Conservation (phyloP, 2,329 filamentous ascomycete species). For the Diaporthe sp. region DNA sequence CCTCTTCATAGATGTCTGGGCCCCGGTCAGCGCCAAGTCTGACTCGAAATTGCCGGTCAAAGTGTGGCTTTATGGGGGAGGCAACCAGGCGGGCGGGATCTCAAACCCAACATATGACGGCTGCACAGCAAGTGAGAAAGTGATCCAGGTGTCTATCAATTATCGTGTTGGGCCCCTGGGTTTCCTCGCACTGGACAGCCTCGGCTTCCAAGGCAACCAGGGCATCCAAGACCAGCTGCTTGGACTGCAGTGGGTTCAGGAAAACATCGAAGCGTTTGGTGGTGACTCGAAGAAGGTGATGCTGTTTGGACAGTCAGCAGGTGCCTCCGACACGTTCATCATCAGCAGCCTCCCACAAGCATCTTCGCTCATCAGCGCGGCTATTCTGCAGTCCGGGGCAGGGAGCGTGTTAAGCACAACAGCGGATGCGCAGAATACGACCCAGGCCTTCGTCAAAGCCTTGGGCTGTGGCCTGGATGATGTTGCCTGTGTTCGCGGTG, state of each 20-base stretch:
- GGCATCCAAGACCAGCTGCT: constrained; percentile 65
- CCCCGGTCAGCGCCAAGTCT: constrained; percentile 24
- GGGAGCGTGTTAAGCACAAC: constrained; percentile 39
- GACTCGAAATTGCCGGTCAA: constrained; percentile 32
- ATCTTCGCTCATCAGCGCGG: constrained; percentile 44
- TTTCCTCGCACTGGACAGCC: constrained; percentile 57
- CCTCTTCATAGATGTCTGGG: constrained; percentile 36
- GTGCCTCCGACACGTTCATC: constrained; percentile 45
- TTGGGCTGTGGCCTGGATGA: constrained; percentile 32
- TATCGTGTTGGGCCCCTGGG: constrained; percentile 64
- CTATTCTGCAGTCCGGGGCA: constrained; percentile 47
- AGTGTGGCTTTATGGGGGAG: constrained; percentile 47
- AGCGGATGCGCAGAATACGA: not conserved
- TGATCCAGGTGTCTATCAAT: constrained; percentile 48
- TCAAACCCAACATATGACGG: constrained; percentile 46
- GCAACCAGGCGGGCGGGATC: constrained; percentile 45
- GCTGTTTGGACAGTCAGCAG: constrained; percentile 49
- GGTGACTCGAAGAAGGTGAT: constrained; percentile 54
- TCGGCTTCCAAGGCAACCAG: constrained; percentile 62
- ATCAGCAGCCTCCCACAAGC: constrained; percentile 48
- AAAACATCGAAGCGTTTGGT: constrained; percentile 60
- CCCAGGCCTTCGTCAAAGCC: constrained; percentile 10
- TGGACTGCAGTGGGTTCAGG: constrained; percentile 63
- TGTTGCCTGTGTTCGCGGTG: constrained; percentile 20
- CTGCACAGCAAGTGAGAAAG: constrained; percentile 45